Percentiles rank a stretch among this genome's conserved stretches.
Conservation (phyloP, 2,329 filamentous ascomycete genomes). For the Fusarium tjaetaba region DNA sequence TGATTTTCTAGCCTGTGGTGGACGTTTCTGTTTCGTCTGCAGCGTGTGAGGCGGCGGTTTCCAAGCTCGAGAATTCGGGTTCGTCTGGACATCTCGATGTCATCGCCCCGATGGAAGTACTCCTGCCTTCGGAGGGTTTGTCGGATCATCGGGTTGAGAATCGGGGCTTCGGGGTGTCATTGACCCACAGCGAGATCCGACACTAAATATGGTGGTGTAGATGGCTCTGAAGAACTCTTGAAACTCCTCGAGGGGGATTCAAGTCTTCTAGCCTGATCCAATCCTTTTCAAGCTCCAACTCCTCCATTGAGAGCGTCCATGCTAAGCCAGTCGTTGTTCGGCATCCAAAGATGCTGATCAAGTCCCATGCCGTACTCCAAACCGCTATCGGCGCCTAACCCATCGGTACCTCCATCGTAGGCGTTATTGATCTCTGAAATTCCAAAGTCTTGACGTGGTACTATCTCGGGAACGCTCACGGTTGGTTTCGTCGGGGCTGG, state of each 20-base stretch:
- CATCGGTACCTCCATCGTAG: conserved; percentile 60
- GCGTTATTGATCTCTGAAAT: conserved; percentile 60
- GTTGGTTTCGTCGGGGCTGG: conserved; percentile 25
- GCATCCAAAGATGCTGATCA: conserved; percentile 51
- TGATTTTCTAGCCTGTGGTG: background rate
- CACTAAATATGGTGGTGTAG: background rate
- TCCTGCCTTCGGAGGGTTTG: background rate
- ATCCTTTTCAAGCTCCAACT: conserved; percentile 40
- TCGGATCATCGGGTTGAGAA: background rate
- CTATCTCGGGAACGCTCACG: conserved; percentile 33
- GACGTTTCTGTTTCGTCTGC: background rate
- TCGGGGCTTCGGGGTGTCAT: background rate
- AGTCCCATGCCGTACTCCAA: conserved; percentile 55
- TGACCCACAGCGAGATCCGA: background rate
- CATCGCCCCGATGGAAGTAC: background rate
- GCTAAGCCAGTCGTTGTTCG: conserved; percentile 47
- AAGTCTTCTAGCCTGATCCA: conserved; percentile 1
- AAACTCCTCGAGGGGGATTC: background rate
- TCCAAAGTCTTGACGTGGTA: conserved; percentile 44
- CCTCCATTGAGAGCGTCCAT: conserved; percentile 48
- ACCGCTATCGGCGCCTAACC: conserved; percentile 57
- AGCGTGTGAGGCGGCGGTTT: background rate
- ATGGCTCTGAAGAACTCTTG: conserved; percentile 21
- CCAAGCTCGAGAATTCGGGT: too few relatives aligned
- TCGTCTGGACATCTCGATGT: background rate